These are phyloP conservation scores for Candolleomyces eurysporus DNA, from an alignment of 768 basidiomycete species.

Conservation along the genomic window DNA sequence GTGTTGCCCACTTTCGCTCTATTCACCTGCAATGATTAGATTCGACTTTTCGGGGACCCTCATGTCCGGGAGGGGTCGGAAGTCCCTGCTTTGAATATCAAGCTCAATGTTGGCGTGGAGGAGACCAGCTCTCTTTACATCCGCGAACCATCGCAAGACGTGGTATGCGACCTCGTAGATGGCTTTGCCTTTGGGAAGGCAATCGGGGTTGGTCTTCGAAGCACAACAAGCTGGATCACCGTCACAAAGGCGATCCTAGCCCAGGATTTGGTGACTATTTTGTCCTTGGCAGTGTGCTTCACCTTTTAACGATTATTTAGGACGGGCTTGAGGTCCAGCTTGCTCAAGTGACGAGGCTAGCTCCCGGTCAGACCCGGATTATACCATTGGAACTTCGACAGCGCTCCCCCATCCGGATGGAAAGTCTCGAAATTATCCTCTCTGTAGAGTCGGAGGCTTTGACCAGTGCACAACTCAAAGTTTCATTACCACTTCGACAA, in stretches of 20 bases:
- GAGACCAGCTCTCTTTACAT: constrained; percentile 24
- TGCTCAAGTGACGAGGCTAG: constrained; percentile 36
- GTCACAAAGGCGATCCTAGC: constrained; percentile 27
- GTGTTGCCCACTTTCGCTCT: not conserved
- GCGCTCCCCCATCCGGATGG: constrained; percentile 28
- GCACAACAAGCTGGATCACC: constrained; percentile 55
- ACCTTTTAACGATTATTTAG: not conserved
- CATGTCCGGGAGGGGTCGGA: constrained; percentile 29
- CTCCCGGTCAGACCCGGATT: constrained; percentile 61
- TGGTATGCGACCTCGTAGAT: constrained; percentile 67
- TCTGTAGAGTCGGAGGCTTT: constrained; percentile 26
- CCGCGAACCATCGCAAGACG: constrained; percentile 50
- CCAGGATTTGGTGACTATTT: not conserved
- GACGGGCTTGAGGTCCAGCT: constrained; percentile 31
- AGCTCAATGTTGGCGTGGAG: constrained; percentile 46
- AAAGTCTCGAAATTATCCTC: constrained; percentile 38
- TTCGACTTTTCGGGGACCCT: constrained; percentile 83
- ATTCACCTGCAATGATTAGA: constrained; percentile 37
- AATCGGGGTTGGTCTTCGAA: constrained; percentile 69
- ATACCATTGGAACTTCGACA: constrained; percentile 44
- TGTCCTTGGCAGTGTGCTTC: too few relatives aligned
- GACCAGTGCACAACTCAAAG: constrained; percentile 21
- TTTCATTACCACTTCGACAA: constrained; percentile 46
- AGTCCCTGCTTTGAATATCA: constrained; percentile 56
- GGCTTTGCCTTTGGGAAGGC: constrained; percentile 75